These are phyloP conservation scores for Geum urbanum DNA, from an alignment of 306 rosid genomes.

Conservation along the genomic window DNA sequence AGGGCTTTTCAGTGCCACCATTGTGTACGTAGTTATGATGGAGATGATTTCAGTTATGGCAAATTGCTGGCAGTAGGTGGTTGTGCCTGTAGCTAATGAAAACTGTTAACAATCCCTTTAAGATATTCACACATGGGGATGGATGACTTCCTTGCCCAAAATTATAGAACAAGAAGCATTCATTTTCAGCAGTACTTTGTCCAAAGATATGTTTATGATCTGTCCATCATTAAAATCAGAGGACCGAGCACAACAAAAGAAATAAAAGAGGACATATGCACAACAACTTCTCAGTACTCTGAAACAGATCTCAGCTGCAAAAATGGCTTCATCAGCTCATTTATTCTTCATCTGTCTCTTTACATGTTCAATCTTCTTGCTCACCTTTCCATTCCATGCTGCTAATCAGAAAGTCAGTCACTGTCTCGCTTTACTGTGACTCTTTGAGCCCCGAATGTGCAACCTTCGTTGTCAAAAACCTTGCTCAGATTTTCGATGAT, in stretches of 20 bases:
- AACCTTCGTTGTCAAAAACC: constrained; percentile 39
- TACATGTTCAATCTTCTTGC: constrained; percentile 16
- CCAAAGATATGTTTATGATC: not conserved
- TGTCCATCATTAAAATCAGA: not conserved
- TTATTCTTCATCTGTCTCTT: constrained; percentile 12
- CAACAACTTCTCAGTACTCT: not conserved
- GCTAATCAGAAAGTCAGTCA: constrained; percentile 41
- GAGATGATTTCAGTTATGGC: not conserved
- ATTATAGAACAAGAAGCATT: not conserved
- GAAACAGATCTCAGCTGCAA: constrained; percentile 4
- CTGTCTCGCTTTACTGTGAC: constrained; percentile 47
- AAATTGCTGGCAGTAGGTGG: not conserved
- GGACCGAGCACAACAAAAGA: not conserved
- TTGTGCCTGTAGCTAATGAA: not conserved
- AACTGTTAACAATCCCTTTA: not conserved
- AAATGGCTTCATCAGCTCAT: constrained; percentile 26
- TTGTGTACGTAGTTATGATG: constrained; percentile 1
- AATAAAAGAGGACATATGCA: not conserved
- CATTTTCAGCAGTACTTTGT: not conserved
- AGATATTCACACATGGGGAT: constrained; percentile 1
- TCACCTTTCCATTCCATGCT: constrained; percentile 19
- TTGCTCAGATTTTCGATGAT: constrained; percentile 32
- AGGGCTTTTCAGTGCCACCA: constrained; percentile 1
- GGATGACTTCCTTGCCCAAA: not conserved
- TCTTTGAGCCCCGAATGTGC: constrained; percentile 36